Evolutionary conservation across 2,329 filamentous ascomycete species (phyloP).

Genomic region (Zymoseptoria ardabiliae): DNA sequence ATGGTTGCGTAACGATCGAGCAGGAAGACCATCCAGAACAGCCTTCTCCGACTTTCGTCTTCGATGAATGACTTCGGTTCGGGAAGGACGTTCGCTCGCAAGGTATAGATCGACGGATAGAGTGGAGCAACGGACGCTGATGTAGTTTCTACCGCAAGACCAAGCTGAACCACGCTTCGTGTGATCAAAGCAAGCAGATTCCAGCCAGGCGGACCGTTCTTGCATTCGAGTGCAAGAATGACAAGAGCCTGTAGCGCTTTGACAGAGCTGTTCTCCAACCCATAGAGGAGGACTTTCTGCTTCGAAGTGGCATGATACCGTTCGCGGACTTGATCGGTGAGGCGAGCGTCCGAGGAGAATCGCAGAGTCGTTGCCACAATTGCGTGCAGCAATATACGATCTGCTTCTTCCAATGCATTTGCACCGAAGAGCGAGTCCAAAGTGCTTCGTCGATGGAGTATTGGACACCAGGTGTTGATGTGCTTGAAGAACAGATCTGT

Average conservation of each 20-base stretch:
- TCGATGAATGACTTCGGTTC: slow-evolving; percentile 82
- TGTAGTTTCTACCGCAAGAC: slow-evolving; percentile 73
- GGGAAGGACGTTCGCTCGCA: slow-evolving; percentile 75
- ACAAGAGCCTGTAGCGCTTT: slow-evolving; percentile 81
- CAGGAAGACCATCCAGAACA: slow-evolving; percentile 94
- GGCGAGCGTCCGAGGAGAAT: slow-evolving; percentile 68
- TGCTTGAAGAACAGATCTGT: slow-evolving; percentile 59
- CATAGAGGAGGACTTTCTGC: slow-evolving; percentile 77
- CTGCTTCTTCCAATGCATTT: slow-evolving; percentile 67
- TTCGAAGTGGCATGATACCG: slow-evolving; percentile 77
- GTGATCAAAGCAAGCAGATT: slow-evolving; percentile 86
- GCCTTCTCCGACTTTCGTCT: slow-evolving; percentile 72
- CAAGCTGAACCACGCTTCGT: slow-evolving; percentile 79
- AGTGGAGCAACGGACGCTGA: slow-evolving; percentile 71
- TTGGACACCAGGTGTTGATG: slow-evolving; percentile 68
- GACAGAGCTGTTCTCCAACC: slow-evolving; percentile 82
- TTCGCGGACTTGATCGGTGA: slow-evolving; percentile 64
- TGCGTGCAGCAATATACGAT: slow-evolving; percentile 75
- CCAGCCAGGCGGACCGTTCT: slow-evolving; percentile 87
- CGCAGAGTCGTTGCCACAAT: slow-evolving; percentile 83
- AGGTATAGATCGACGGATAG: slow-evolving; percentile 80
- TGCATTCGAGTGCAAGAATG: slow-evolving; percentile 76
- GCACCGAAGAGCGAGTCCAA: slow-evolving; percentile 72
- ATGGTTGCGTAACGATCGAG: slow-evolving; percentile 86
- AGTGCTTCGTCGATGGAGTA: slow-evolving; percentile 77